These are phyloP conservation scores for Neltuma alba DNA, from an alignment of 306 rosid species.

Conservation along the genomic window DNA sequence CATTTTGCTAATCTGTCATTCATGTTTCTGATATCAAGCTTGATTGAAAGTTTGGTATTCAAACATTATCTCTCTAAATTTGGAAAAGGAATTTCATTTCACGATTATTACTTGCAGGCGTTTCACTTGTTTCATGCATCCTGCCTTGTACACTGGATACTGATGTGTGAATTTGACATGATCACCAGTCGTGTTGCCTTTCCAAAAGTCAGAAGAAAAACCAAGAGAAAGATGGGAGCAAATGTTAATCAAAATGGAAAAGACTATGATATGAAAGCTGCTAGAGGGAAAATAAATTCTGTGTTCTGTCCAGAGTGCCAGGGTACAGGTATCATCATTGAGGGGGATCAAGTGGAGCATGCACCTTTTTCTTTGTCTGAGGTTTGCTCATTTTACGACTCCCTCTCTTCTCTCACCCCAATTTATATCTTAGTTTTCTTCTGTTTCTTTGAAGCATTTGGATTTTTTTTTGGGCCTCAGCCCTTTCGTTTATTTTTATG, in stretches of 20 bases:
- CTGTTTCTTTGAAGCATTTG: neutral
- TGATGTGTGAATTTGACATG: constrained; percentile 69
- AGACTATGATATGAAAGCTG: constrained; percentile 42
- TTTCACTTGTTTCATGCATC: constrained; percentile 84
- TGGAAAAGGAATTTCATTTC: constrained; percentile 4
- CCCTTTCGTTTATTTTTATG: neutral
- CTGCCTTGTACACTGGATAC: constrained; percentile 85
- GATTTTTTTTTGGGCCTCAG: neutral
- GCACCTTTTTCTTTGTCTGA: constrained; percentile 56
- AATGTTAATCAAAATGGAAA: constrained; percentile 44
- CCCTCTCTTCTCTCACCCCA: neutral
- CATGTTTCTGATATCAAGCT: constrained; percentile 17
- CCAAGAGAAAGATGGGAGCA: constrained; percentile 54
- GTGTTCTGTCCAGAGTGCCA: constrained; percentile 95
- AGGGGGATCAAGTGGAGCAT: constrained; percentile 58
- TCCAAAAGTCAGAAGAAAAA: constrained; percentile 52
- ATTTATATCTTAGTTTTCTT: constrained; percentile 2
- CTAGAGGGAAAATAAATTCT: constrained; percentile 37
- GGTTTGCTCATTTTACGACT: constrained; percentile 49
- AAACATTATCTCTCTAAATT: constrained; percentile 11
- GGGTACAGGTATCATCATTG: constrained; percentile 66
- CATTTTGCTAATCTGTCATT: constrained; percentile 22
- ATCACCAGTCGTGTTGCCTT: constrained; percentile 48
- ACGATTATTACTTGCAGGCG: constrained; percentile 49
- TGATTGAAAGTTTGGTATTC: constrained; percentile 12